Conservation (phyloP, 2,329 filamentous ascomycete species). For the Penicillium occitanis region DNA sequence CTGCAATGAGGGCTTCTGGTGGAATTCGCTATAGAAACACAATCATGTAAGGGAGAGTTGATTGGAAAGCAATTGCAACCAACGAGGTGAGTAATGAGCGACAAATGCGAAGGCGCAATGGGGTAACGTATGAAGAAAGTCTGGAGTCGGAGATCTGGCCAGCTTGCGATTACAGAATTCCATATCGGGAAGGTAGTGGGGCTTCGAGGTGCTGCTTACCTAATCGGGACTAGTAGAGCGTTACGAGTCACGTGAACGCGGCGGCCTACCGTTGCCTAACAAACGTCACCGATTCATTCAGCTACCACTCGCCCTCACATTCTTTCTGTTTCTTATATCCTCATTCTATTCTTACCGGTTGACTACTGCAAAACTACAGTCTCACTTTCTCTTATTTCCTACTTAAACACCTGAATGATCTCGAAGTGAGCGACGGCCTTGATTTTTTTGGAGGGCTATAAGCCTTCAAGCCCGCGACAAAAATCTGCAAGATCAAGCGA, state of each 20-base stretch:
- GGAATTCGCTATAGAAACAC: slow-evolving; percentile 8
- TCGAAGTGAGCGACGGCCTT: neutral
- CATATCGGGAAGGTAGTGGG: slow-evolving; percentile 19
- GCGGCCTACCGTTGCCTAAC: slow-evolving; percentile 14
- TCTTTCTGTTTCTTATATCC: neutral
- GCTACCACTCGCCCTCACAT: neutral
- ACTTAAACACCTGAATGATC: neutral
- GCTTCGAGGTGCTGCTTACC: neutral
- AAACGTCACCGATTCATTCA: slow-evolving; percentile 17
- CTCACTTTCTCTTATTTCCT: neutral
- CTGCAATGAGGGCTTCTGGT: slow-evolving; percentile 22
- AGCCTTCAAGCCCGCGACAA: slow-evolving; percentile 6
- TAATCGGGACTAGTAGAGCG: neutral
- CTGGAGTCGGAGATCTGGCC: slow-evolving; percentile 21
- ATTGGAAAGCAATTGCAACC: slow-evolving; percentile 10
- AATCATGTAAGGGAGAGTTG: slow-evolving; percentile 18
- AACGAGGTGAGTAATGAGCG: neutral
- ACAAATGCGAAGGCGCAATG: slow-evolving; percentile 10
- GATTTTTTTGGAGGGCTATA: neutral
- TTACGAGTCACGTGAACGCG: slow-evolving; percentile 2
- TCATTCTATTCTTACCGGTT: neutral
- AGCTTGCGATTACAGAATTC: slow-evolving; percentile 21
- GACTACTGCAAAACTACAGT: neutral
- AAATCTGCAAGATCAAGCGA: neutral
- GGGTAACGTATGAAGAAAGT: slow-evolving; percentile 7